Base-by-base conservation (phyloP, 2,329 filamentous ascomycete species). In the Rhynchosporium graminicola region DNA sequence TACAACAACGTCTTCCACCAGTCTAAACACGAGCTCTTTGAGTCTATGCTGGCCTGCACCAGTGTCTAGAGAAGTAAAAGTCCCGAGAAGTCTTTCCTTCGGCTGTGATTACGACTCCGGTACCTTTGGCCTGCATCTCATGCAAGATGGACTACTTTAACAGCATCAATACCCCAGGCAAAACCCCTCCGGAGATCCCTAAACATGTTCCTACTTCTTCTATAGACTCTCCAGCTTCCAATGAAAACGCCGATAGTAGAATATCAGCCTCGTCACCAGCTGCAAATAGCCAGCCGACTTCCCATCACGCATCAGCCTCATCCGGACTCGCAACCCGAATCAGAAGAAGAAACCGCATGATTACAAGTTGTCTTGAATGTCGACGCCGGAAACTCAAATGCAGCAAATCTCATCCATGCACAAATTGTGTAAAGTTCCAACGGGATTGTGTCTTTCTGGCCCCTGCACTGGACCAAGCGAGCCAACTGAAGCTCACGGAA, bases 301-400 rank as follows among this genome's bases (percentile, higher is more conserved):
- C 50, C 28, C 48, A 60, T 47, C 10, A 33, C 9, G 50, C 57
- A 56, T 63, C 67, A 13, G 56, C 48, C 20, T 66, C 43, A 20
- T 46, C 43, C 4, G 58, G 67, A 31, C 33, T 65, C 8, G 60
- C 68, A 51, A 66, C 71, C 6, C 66, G 69, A 29, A 72, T 73
- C 8, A 60, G 73, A 43, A 64, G 86, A 50, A 80, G 87, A 66
- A 83, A 88, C 78, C 80, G 85, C 71, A 83, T 88, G 79, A 87
- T 90, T 74, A 83, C 83, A 65, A 88, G 85, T 33, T 91, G 87
- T 73, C 80, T 88, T 40, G 85, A 89, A 74, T 91, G 88, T 72
- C 83, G 90, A 45, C 84, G 89, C 28, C 83, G 90, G 46, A 94
- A 94, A 76, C 79, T 92, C 61, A 91, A 90, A 74, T 94, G 90